Evolutionary conservation across 352 stramenopile genomes (phyloP).

Genomic region (Elongisporangium undulatum): DNA sequence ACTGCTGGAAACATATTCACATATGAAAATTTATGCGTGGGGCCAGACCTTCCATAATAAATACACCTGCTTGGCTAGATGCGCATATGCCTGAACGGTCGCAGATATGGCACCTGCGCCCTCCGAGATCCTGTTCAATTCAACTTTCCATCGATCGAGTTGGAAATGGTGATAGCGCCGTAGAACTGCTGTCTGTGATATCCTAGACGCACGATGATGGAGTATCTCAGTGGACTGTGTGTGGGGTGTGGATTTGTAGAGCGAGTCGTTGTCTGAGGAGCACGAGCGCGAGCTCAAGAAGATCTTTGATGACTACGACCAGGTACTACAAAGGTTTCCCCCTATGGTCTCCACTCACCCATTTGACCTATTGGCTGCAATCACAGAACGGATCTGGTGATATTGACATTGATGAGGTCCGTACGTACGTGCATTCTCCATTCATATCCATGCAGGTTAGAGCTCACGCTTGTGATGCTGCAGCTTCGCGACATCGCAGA

Average conservation of each 20-base stretch:
- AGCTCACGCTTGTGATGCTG: background rate
- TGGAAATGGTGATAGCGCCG: too few species aligned
- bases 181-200: background rate
- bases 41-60: too few species aligned
- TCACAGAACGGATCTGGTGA: constrained; percentile 59
- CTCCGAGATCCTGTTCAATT: background rate
- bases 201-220: background rate
- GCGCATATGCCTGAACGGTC: too few species aligned
- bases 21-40: too few species aligned
- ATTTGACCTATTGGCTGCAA: background rate
- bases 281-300: constrained; percentile 67
- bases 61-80: too few species aligned
- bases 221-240: background rate
- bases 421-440: background rate
- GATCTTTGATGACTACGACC: constrained; percentile 76
- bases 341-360: background rate
- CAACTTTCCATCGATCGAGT: background rate
- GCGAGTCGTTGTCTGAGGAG: constrained; percentile 55
- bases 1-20: too few species aligned
- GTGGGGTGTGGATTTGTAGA: constrained; percentile 12
- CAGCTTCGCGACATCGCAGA: constrained; percentile 71
- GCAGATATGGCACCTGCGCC: background rate
- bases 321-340: constrained; percentile 20
- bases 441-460: background rate
- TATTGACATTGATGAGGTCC: constrained; percentile 67